Percentiles rank a stretch among this genome's conserved stretches.
phyloP scores from a whole-genome alignment of 305 asterid genomes.

The Rubia balearica region DNA sequence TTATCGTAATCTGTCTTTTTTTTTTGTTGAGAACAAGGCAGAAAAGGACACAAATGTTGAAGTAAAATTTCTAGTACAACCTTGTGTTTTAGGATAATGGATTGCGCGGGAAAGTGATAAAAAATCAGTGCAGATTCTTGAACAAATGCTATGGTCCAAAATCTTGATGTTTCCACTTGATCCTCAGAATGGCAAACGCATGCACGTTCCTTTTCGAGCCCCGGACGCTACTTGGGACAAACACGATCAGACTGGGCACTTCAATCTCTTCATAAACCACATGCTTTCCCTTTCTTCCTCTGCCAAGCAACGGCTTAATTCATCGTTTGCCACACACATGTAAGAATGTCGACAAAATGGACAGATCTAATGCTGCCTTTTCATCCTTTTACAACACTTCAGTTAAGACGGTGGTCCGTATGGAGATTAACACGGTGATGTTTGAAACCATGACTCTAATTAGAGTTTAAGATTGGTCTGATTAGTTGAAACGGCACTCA shows the following conservation, averaged over 20 bases:
- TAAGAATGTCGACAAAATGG: constrained; percentile 2
- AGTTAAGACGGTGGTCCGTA: no score
- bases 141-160: not conserved
- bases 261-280: not conserved
- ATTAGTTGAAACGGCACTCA: no score
- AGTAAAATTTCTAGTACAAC: not conserved
- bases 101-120: not conserved
- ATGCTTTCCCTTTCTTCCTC: not conserved
- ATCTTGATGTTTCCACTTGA: not conserved
- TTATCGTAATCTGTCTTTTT: no score
- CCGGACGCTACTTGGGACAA: constrained; percentile 12
- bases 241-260: not conserved
- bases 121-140: not conserved
- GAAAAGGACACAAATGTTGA: not conserved
- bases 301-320: not conserved
- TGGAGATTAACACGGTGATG: no score
- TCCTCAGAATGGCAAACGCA: not conserved
- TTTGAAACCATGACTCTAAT: no score
- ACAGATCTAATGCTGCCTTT: not conserved
- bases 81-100: not conserved
- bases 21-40: not conserved
- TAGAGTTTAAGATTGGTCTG: no score
- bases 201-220: not conserved
- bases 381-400: no score
- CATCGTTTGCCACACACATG: not conserved